phyloP scores from a whole-genome alignment of 1,284 basidiomycete genomes.

The Xerocomus minutiporus region DNA sequence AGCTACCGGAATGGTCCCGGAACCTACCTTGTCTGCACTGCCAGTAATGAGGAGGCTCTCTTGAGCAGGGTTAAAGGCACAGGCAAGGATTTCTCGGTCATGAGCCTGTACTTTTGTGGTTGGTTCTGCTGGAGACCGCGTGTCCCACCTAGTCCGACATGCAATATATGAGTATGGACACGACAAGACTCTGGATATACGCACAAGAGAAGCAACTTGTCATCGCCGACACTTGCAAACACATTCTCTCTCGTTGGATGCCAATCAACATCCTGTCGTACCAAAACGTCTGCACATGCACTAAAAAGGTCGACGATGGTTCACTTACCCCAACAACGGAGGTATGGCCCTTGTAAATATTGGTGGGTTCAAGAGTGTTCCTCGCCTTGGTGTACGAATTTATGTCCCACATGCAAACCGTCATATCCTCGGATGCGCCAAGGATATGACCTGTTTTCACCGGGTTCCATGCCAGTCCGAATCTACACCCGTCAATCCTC shows the following conservation, averaged over 20 bases:
- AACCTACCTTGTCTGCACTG: conserved; percentile 81
- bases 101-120: conserved; percentile 81
- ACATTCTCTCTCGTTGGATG: conserved; percentile 79
- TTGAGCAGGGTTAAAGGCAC: conserved; percentile 84
- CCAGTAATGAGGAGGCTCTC: conserved; percentile 90
- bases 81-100: conserved; percentile 85
- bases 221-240: conserved; percentile 97
- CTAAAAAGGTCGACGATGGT: background rate
- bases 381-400: conserved; percentile 84
- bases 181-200: conserved; percentile 11
- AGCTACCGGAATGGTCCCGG: background rate
- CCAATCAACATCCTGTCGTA: conserved; percentile 90
- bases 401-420: conserved; percentile 96
- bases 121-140: conserved; percentile 68
- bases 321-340: conserved; percentile 81
- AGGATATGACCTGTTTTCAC: conserved; percentile 80
- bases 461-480: conserved; percentile 92
- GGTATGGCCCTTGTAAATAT: conserved; percentile 82
- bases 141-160: conserved; percentile 79
- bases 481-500: conserved; percentile 46
- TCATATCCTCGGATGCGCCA: conserved; percentile 93
- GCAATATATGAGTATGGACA: conserved; percentile 10
- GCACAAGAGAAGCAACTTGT: conserved; percentile 90
- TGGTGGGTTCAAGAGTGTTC: conserved; percentile 74
- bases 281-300: conserved; percentile 9